Base-by-base conservation (phyloP, 257 asterid genomes). In the Solanum sitiens region DNA sequence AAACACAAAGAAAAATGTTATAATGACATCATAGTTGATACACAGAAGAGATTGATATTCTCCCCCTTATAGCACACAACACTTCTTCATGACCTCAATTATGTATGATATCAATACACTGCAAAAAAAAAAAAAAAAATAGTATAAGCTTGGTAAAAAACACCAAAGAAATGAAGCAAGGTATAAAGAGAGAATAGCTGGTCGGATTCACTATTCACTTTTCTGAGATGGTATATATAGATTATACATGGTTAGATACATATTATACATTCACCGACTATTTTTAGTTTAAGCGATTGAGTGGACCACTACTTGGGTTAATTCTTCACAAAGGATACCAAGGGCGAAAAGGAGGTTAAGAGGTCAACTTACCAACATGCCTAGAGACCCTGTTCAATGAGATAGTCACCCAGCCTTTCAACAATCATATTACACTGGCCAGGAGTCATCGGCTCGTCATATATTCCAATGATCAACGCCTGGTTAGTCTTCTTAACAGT, bases 331-430 rank as follows among this genome's bases (percentile, higher is more conserved):
- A 70, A 70, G 75, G 83, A 74, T 76, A 79, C 9, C 40, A 25
- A 45, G 15, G 40, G 0, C 4, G 65, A 18, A 44, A 77, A 27
- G 25, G 42, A 27, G 25, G 68, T 2, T 9, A 45, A 42, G 18
- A 47, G 42, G 47, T 47, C 85, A 80, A 30, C 77, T 23, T 50
- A 21, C 4, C 35, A 50, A 2, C 11, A 39, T 30, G 84, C 11
- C 72, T 90, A 92, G 72, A 91, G 86, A n/a, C 89, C 90, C 70
- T 91, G 94, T n/a, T 91, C 94, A 33, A 89, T 59, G 10, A 92
- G 90, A 87, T 92, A 92, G 86, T 92, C 94, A 44, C 92, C 94
- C n/a, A 92, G 89, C 92, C 94, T 90, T 91, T 92, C 93, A 11
- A 91, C 94, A 35, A 92, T 86, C 86, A 92, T 25, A 44, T 91